Percentiles rank a stretch among this genome's conserved stretches.
These are phyloP conservation scores for Ascochyta koolunga DNA, from an alignment of 2,329 filamentous ascomycete species.

Conservation along the genomic window DNA sequence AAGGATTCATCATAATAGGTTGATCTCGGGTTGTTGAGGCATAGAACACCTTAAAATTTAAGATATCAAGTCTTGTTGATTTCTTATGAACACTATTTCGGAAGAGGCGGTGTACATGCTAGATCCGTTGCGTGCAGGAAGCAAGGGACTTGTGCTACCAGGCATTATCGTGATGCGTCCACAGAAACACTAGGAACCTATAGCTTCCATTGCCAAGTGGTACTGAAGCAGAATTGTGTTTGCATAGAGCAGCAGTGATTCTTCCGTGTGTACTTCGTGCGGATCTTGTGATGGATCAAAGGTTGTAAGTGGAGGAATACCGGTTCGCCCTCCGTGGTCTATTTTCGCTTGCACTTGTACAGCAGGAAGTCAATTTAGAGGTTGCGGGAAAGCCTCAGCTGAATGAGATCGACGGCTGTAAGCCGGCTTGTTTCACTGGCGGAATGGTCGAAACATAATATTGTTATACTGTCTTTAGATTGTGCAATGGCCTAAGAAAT, in stretches of 20 bases:
- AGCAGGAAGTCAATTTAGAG: too few relatives aligned
- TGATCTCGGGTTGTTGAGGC: not conserved
- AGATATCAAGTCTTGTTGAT: not conserved
- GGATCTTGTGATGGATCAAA: too few relatives aligned
- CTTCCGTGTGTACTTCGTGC: too few relatives aligned
- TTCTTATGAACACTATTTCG: not conserved
- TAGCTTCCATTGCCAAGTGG: not conserved
- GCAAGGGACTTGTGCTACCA: not conserved
- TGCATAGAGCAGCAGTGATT: not conserved
- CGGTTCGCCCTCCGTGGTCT: too few relatives aligned
- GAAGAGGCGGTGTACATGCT: not conserved
- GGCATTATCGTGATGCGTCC: not conserved
- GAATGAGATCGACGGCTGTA: too few relatives aligned
- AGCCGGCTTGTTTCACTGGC: too few relatives aligned
- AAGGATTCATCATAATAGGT: not conserved
- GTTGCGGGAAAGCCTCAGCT: too few relatives aligned
- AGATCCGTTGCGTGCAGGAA: not conserved
- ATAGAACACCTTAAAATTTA: not conserved
- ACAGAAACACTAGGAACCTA: not conserved
- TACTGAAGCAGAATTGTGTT: not conserved
- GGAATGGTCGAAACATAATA: too few relatives aligned
- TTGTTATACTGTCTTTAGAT: too few relatives aligned
- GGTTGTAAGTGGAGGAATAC: too few relatives aligned
- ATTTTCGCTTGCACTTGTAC: too few relatives aligned
- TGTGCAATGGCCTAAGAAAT: too few relatives aligned